Percentiles rank a stretch among this genome's conserved stretches.
phyloP scores from a whole-genome alignment of 2,329 filamentous ascomycete genomes.

The Chaetoscypha palmicola region DNA sequence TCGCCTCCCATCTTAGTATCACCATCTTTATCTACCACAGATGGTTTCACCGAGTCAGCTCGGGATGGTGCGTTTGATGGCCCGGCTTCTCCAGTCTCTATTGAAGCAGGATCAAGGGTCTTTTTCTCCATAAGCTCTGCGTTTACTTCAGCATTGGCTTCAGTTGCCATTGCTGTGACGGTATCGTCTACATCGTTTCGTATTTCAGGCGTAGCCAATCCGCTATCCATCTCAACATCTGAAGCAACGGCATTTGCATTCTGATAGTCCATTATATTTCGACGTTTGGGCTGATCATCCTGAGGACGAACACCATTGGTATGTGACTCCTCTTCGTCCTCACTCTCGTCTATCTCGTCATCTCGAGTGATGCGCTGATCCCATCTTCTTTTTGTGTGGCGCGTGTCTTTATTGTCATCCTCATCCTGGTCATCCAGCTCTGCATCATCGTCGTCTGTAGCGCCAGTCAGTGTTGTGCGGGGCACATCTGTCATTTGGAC shows the following conservation, averaged over 20 bases:
- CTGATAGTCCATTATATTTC: constrained; percentile 55
- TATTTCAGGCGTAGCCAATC: constrained; percentile 35
- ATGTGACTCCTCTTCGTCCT: constrained; percentile 74
- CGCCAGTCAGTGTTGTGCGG: constrained; percentile 52
- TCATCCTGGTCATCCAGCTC: constrained; percentile 67
- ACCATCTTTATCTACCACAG: constrained; percentile 26
- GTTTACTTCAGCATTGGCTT: constrained; percentile 30
- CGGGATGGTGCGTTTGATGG: constrained; percentile 28
- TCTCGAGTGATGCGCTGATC: constrained; percentile 71
- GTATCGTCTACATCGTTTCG: constrained; percentile 22
- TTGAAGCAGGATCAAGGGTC: constrained; percentile 15
- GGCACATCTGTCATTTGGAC: constrained; percentile 82
- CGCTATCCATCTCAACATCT: constrained; percentile 47
- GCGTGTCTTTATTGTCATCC: constrained; percentile 77
- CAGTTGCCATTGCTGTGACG: constrained; percentile 20
- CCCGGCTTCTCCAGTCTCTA: constrained; percentile 19
- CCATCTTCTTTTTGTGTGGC: constrained; percentile 74
- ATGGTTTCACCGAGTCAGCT: constrained; percentile 23
- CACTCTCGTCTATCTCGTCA: constrained; percentile 79
- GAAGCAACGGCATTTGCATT: constrained; percentile 44
- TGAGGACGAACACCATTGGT: constrained; percentile 58
- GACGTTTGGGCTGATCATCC: constrained; percentile 42
- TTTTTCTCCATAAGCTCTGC: constrained; percentile 28
- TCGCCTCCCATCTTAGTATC: constrained; percentile 30
- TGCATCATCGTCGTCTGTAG: constrained; percentile 60